A percentile compares a stretch with the other conserved stretches of the same genome.
phyloP scores from a whole-genome alignment of 495 filamentous ascomycete genomes.

The Tricharina praecox region DNA sequence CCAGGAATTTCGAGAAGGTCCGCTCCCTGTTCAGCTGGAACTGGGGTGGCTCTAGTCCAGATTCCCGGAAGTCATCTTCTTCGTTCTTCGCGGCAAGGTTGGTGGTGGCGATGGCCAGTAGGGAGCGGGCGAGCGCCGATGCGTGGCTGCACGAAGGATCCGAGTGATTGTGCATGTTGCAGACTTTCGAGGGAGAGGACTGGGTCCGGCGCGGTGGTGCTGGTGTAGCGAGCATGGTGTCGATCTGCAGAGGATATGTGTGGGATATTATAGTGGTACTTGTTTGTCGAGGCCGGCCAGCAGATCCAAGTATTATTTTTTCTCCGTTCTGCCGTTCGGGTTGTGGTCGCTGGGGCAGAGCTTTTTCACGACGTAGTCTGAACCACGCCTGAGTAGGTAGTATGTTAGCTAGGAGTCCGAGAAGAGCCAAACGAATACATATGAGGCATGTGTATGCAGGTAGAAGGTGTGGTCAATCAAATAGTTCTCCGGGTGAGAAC shows the following conservation, averaged over 20 bases:
- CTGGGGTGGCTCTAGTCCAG: background rate
- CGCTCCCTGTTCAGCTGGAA: background rate
- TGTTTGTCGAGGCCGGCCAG: constrained; percentile 21
- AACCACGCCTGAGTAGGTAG: no score
- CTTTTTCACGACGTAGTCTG: no score
- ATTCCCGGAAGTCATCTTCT: background rate
- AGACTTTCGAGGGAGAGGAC: background rate
- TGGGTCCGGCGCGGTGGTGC: background rate
- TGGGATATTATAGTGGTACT: background rate
- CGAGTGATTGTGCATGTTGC: background rate
- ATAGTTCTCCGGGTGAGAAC: no score
- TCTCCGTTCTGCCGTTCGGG: no score
- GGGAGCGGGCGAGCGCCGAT: background rate
- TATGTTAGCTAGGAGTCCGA: no score
- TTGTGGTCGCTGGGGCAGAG: no score
- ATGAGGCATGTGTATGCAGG: no score
- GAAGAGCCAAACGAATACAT: no score
- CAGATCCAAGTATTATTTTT: constrained; percentile 27
- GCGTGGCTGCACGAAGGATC: background rate
- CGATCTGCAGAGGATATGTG: background rate
- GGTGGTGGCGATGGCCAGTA: background rate
- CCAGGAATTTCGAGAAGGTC: background rate
- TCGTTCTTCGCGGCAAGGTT: background rate
- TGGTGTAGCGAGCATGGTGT: background rate
- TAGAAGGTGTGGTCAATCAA: no score